Conservation (phyloP, 2,329 filamentous ascomycete genomes). For the Plectosphaerella plurivora region DNA sequence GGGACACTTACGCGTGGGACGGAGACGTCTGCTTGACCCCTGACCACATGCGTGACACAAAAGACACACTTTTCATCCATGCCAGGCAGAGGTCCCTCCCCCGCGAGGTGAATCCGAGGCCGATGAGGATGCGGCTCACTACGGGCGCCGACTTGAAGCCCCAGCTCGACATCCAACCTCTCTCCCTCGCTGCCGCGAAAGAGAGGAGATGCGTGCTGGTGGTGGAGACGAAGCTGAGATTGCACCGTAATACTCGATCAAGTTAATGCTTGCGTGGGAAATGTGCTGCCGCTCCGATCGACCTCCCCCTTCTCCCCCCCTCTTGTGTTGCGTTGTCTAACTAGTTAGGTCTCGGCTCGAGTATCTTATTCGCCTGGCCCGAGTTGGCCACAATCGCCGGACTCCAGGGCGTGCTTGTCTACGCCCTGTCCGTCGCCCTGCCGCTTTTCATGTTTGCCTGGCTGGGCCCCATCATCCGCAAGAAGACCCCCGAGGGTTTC, state of each 20-base stretch:
- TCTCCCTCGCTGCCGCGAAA: constrained; percentile 9
- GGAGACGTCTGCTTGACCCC: neutral
- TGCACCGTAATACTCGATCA: constrained; percentile 97
- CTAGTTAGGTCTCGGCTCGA: constrained; percentile 70
- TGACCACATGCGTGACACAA: constrained; percentile 11
- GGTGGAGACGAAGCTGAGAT: constrained; percentile 76
- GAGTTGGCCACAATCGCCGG: constrained; percentile 75
- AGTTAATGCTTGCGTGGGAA: constrained; percentile 99
- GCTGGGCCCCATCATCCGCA: constrained; percentile 72
- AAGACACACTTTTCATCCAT: neutral
- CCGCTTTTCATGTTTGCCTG: constrained; percentile 71
- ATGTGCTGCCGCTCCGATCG: constrained; percentile 82
- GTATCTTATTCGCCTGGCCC: constrained; percentile 79
- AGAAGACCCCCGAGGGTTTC: constrained; percentile 77
- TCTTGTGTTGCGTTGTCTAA: constrained; percentile 26
- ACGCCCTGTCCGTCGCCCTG: constrained; percentile 67
- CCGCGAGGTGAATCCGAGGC: constrained; percentile 2
- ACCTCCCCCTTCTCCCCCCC: constrained; percentile 22
- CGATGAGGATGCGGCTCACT: constrained; percentile 64
- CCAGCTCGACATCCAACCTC: constrained; percentile 47
- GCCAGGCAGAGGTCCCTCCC: neutral
- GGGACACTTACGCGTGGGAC: neutral
- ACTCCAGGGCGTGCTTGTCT: constrained; percentile 73
- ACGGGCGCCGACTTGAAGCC: constrained; percentile 71
- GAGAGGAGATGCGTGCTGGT: constrained; percentile 32